Evolutionary conservation across 768 basidiomycete genomes (phyloP).

Genomic region (Fomitopsis pulvina): DNA sequence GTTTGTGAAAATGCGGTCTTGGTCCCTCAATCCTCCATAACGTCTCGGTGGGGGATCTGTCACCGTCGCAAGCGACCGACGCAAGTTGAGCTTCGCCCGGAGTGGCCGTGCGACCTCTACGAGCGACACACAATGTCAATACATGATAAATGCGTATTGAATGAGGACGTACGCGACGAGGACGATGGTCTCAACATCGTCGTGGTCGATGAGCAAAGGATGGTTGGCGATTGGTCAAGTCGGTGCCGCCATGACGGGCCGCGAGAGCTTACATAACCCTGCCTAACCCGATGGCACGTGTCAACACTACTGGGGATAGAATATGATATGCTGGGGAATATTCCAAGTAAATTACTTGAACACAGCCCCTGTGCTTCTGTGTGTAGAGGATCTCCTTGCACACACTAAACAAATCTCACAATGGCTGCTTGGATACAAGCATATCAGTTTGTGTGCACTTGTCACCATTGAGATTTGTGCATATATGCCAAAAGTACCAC

Average conservation of each 20-base stretch:
- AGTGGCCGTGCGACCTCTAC: conserved; percentile 23
- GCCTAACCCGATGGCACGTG: too few relatives aligned
- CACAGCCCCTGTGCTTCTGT: too few relatives aligned
- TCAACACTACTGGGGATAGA: too few relatives aligned
- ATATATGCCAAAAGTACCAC: too few relatives aligned
- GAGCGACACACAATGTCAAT: background rate
- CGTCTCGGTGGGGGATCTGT: conserved; percentile 81
- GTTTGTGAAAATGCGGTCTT: conserved; percentile 92
- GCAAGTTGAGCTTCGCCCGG: conserved; percentile 19
- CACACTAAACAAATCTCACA: too few relatives aligned
- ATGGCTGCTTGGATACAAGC: too few relatives aligned
- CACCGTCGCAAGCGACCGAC: conserved; percentile 59
- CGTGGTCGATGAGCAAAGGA: conserved; percentile 17
- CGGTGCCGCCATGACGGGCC: background rate
- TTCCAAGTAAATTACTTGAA: too few relatives aligned
- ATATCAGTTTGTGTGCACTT: too few relatives aligned
- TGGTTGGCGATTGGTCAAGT: background rate
- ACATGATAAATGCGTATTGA: background rate
- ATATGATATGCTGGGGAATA: too few relatives aligned
- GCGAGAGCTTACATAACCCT: background rate
- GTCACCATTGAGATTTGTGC: too few relatives aligned
- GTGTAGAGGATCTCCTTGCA: too few relatives aligned
- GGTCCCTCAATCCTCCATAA: conserved; percentile 93
- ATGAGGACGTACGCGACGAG: conserved; percentile 18
- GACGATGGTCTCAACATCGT: conserved; percentile 26